These are phyloP conservation scores for Tylopilus sp. DNA, from an alignment of 768 basidiomycete genomes.

Conservation along the genomic window DNA sequence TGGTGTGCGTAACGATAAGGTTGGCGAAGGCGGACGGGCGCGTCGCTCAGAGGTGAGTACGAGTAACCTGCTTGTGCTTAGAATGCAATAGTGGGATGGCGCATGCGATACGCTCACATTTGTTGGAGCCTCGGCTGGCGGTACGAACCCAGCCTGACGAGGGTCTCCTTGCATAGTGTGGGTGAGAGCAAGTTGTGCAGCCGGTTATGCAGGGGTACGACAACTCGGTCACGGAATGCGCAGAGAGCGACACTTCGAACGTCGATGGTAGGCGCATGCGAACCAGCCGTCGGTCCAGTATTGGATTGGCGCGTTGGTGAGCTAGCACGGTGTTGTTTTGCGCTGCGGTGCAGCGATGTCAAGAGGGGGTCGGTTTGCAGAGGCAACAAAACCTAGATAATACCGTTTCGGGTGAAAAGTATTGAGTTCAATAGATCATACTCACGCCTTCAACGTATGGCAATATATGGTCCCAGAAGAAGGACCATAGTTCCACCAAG, in stretches of 20 bases:
- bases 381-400: slow-evolving; percentile 51
- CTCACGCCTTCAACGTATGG: slow-evolving; percentile 85
- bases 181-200: slow-evolving; percentile 55
- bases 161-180: slow-evolving; percentile 51
- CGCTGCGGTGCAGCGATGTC: slow-evolving; percentile 63
- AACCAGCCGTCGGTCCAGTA: slow-evolving; percentile 27
- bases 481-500: slow-evolving; percentile 86
- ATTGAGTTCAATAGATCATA: slow-evolving; percentile 5
- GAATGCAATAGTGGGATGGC: not conserved
- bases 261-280: slow-evolving; percentile 54
- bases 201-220: slow-evolving; percentile 59
- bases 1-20: slow-evolving; percentile 51
- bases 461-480: slow-evolving; percentile 89
- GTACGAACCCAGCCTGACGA: slow-evolving; percentile 52
- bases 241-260: slow-evolving; percentile 77
- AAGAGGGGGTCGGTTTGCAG: slow-evolving; percentile 61
- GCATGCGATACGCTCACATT: slow-evolving; percentile 50
- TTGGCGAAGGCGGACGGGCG: slow-evolving; percentile 50
- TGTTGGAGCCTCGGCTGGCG: slow-evolving; percentile 74
- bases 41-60: slow-evolving; percentile 72
- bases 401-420: slow-evolving; percentile 13
- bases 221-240: slow-evolving; percentile 76
- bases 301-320: slow-evolving; percentile 53
- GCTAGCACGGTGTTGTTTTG: slow-evolving; percentile 51
- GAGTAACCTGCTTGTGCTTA: slow-evolving; percentile 50